Conservation (phyloP, 805 yeast genomes). For the Metschnikowia drakensbergensis region DNA sequence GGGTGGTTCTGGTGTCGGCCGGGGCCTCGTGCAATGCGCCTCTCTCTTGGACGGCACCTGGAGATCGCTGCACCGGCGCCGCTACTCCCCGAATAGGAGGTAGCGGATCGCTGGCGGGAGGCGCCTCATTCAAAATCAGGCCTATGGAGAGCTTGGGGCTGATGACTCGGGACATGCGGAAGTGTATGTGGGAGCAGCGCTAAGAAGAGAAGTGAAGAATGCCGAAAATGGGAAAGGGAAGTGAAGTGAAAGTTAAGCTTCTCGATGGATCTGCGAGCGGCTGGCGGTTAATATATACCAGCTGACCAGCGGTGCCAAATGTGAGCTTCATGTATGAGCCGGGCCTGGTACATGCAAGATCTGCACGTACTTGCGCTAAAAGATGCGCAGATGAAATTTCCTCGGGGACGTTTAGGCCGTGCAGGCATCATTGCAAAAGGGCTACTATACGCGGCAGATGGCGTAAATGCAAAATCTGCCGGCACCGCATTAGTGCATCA, state of each 20-base stretch:
- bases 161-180: background rate
- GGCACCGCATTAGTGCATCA: background rate
- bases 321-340: background rate
- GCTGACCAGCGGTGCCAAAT: background rate
- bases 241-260: background rate
- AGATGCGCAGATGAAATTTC: conserved; percentile 5
- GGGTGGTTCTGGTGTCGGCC: background rate
- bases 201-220: too few species aligned
- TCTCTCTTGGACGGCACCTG: too few species aligned
- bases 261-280: background rate
- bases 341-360: conserved; percentile 1
- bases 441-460: background rate
- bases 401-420: conserved; percentile 6
- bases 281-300: background rate
- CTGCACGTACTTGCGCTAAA: conserved; percentile 5
- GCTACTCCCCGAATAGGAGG: background rate
- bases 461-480: background rate
- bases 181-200: background rate
- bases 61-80: background rate
- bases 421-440: conserved; percentile 1
- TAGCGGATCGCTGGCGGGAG: background rate
- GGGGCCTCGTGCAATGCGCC: too few species aligned
- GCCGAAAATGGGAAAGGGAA: too few species aligned
- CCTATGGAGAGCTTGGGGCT: conserved; percentile 10
- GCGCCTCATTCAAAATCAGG: conserved; percentile 11